Percentiles rank a stretch among this genome's conserved stretches.
Conservation (phyloP, 768 basidiomycete species). For the Termitomyces sp. region DNA sequence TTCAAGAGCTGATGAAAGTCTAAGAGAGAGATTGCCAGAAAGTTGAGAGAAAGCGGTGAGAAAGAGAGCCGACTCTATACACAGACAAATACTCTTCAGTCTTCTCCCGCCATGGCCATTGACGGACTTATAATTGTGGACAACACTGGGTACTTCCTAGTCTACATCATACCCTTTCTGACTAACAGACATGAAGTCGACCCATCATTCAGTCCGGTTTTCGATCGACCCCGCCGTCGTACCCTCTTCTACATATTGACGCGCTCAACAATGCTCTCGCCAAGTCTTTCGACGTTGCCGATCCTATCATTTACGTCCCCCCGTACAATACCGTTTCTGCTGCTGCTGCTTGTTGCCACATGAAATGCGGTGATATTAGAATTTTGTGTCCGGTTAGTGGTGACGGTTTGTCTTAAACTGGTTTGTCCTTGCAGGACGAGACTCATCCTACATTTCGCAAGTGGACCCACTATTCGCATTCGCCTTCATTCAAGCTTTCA, state of each 20-base stretch:
- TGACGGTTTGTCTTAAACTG: conserved; percentile 55
- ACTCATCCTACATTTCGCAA: conserved; percentile 24
- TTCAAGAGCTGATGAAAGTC: background rate
- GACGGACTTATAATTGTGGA: conserved; percentile 83
- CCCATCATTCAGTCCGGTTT: conserved; percentile 92
- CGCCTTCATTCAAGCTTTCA: conserved; percentile 81
- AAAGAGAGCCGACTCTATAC: background rate
- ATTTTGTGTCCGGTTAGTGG: conserved; percentile 80
- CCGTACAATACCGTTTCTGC: conserved; percentile 43
- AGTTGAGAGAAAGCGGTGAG: no score
- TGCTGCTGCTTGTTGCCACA: conserved; percentile 84
- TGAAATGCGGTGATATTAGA: conserved; percentile 70
- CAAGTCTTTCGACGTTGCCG: conserved; percentile 53
- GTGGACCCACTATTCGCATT: conserved; percentile 91
- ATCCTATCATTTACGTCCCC: conserved; percentile 71
- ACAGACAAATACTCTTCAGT: conserved; percentile 11
- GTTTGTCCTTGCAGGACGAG: background rate
- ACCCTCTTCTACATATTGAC: conserved; percentile 84
- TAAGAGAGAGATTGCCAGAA: background rate
- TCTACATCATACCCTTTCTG: conserved; percentile 7
- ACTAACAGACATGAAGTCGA: conserved; percentile 37
- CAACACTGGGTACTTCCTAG: conserved; percentile 55
- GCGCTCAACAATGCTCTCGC: conserved; percentile 72
- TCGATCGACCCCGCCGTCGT: conserved; percentile 69
- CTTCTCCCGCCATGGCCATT: conserved; percentile 52